phyloP scores from a whole-genome alignment of 2,329 filamentous ascomycete genomes.

The Aureobasidium sp. region DNA sequence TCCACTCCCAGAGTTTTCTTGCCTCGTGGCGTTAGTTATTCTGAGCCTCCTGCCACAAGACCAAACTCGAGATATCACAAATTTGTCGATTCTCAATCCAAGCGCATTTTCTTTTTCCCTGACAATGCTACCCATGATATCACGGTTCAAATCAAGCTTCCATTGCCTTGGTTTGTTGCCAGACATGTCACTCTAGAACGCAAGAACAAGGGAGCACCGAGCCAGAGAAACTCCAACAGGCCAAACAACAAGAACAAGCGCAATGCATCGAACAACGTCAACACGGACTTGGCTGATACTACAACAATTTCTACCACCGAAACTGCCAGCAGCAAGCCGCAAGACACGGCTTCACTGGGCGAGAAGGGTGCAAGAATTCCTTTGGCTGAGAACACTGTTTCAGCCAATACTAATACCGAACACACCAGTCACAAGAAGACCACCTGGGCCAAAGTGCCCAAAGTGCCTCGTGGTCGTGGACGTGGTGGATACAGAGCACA shows the following conservation, averaged over 20 bases:
- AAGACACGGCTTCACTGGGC: not conserved
- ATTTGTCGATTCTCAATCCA: constrained; percentile 4
- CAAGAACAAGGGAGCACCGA: not conserved
- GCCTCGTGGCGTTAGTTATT: constrained; percentile 25
- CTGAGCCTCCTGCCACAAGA: not conserved
- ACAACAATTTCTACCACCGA: not conserved
- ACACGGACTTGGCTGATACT: not conserved
- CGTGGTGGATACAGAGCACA: not conserved
- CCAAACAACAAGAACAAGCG: constrained; percentile 15
- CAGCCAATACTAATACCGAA: not conserved
- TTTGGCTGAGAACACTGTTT: not conserved
- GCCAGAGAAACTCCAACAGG: not conserved
- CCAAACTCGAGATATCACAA: constrained; percentile 8
- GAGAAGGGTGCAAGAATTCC: not conserved
- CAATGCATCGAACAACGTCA: not conserved
- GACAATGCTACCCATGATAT: not conserved
- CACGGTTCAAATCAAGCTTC: constrained; percentile 6
- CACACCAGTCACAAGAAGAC: not conserved
- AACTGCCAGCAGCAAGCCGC: not conserved
- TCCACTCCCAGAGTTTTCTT: constrained; percentile 34
- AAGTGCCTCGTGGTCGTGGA: not conserved
- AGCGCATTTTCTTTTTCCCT: not conserved
- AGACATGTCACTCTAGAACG: not conserved
- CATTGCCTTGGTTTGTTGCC: not conserved
- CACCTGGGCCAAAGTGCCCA: constrained; percentile 2